phyloP scores from a whole-genome alignment of 2,329 filamentous ascomycete genomes.

The Byssoonygena ceratinophila region DNA sequence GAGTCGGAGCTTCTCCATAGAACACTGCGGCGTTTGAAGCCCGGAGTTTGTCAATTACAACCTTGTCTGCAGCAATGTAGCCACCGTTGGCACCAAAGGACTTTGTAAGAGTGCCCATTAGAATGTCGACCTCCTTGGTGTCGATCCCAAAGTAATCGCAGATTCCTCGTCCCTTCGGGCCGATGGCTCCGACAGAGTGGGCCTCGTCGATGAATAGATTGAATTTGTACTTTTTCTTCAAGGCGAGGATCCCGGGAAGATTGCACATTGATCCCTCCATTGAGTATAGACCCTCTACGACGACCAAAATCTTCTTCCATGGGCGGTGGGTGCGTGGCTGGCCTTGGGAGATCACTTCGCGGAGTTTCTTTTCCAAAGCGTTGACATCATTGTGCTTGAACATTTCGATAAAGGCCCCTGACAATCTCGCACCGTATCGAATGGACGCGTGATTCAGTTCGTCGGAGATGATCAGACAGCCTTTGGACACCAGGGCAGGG shows the following conservation, averaged over 20 bases:
- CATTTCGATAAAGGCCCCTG: constrained; percentile 85
- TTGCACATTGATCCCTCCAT: constrained; percentile 99
- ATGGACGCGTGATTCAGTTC: constrained; percentile 98
- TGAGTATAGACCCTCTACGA: constrained; percentile 93
- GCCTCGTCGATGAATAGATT: constrained; percentile 92
- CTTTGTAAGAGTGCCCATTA: constrained; percentile 98
- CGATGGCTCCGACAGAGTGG: constrained; percentile 87
- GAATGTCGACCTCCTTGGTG: constrained; percentile 75
- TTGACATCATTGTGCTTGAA: constrained; percentile 97
- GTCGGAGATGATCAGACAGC: constrained; percentile 88
- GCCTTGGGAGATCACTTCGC: constrained; percentile 89
- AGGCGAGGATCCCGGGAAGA: constrained; percentile 71
- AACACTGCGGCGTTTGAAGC: constrained; percentile 75
- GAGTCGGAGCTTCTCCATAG: constrained; percentile 77
- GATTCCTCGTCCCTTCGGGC: constrained; percentile 77
- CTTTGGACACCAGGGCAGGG: constrained; percentile 82
- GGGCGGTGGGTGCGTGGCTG: constrained; percentile 96
- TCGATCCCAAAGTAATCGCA: constrained; percentile 96
- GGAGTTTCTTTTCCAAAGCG: constrained; percentile 72
- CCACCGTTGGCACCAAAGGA: constrained; percentile 97
- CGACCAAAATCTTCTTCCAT: constrained; percentile 98
- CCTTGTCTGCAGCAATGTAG: constrained; percentile 81
- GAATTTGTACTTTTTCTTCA: constrained; percentile 97
- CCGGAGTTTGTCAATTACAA: constrained; percentile 84
- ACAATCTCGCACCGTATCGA: constrained; percentile 84